Evolutionary conservation across 371 early-diverging fungal species (phyloP).

Genomic region (Massospora cicadina): DNA sequence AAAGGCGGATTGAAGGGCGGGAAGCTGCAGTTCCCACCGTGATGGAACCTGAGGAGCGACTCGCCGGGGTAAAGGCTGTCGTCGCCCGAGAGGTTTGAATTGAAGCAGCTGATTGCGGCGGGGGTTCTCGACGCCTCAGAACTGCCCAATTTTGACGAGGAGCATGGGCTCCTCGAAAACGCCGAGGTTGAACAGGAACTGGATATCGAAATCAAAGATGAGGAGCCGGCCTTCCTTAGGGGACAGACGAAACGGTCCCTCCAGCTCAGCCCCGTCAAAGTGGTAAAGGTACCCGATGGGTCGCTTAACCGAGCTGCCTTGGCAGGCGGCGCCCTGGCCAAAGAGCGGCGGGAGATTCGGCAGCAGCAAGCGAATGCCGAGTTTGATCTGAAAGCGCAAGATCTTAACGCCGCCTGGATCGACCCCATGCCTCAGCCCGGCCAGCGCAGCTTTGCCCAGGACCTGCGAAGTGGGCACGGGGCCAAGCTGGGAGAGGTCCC

Average conservation of each 20-base stretch:
- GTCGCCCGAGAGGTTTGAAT: slow-evolving; percentile 92
- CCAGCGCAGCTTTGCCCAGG: slow-evolving; percentile 78
- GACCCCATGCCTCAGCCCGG: slow-evolving; percentile 88
- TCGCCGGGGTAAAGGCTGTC: slow-evolving; percentile 62
- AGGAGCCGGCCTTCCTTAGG: slow-evolving; percentile 83
- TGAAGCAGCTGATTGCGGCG: slow-evolving; percentile 90
- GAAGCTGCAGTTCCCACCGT: slow-evolving; percentile 33
- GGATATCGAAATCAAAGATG: slow-evolving; percentile 90
- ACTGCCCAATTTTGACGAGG: slow-evolving; percentile 71
- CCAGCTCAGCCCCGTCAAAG: slow-evolving; percentile 84
- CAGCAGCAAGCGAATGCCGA: slow-evolving; percentile 79
- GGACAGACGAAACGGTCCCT: slow-evolving; percentile 78
- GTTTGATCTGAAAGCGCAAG: slow-evolving; percentile 71
- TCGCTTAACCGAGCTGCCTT: slow-evolving; percentile 88
- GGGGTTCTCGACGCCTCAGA: slow-evolving; percentile 77
- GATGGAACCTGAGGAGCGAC: slow-evolving; percentile 36
- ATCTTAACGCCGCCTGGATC: slow-evolving; percentile 75
- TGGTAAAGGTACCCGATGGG: slow-evolving; percentile 94
- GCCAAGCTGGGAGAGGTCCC: slow-evolving; percentile 48
- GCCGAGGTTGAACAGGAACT: slow-evolving; percentile 86
- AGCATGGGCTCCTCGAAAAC: slow-evolving; percentile 44
- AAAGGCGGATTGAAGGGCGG: slow-evolving; percentile 42
- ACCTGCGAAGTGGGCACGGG: slow-evolving; percentile 39
- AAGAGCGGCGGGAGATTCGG: slow-evolving; percentile 77
- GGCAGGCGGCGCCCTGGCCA: slow-evolving; percentile 78